phyloP scores from a whole-genome alignment of 192 early-diverging fungal genomes.

The Piromyces finnis region DNA sequence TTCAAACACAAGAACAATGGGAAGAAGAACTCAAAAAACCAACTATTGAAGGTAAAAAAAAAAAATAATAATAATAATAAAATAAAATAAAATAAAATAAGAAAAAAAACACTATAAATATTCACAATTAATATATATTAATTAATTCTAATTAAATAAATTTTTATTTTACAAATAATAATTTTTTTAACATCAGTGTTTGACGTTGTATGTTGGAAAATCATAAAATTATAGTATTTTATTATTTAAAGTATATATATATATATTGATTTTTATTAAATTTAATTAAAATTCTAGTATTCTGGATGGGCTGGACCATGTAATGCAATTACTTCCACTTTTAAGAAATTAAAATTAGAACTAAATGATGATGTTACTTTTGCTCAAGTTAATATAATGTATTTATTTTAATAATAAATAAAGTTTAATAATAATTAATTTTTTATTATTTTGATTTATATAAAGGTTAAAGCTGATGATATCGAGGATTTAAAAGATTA shows the following conservation, averaged over 20 bases:
- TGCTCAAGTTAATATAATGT: slow-evolving; percentile 11
- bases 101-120: no score
- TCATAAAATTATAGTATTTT: no score
- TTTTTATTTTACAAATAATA: no score
- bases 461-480: slow-evolving; percentile 23
- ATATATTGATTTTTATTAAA: no score
- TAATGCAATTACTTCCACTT: slow-evolving; percentile 34
- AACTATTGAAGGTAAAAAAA: background rate
- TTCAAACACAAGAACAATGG: background rate
- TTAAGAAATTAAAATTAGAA: slow-evolving; percentile 37
- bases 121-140: no score
- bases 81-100: no score
- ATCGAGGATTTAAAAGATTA: slow-evolving; percentile 20
- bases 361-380: slow-evolving; percentile 25
- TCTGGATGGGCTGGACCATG: slow-evolving; percentile 17
- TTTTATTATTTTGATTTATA: background rate
- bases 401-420: background rate
- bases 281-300: background rate
- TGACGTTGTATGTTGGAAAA: no score
- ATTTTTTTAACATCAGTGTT: no score
- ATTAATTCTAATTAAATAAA: no score
- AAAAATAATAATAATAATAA: no score
- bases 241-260: no score
- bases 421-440: no score
- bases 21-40: background rate